Base-by-base conservation (phyloP, 2,329 filamentous ascomycete genomes). In the Daldinia eschscholtzii region DNA sequence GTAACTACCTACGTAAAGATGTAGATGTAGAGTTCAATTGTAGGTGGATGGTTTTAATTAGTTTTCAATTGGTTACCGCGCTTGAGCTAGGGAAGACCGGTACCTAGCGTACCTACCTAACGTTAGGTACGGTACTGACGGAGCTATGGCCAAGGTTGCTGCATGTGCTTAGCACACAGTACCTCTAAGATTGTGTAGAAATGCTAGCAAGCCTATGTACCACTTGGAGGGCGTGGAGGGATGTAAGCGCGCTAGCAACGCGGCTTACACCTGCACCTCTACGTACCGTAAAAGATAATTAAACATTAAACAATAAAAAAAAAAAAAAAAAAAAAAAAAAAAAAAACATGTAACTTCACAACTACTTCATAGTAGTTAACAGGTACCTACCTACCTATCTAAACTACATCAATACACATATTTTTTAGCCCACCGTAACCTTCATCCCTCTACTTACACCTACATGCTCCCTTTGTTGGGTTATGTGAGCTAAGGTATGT, bases 131-230 rank as follows among this genome's bases (percentile, higher is more conserved):
- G 42, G 18, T 44, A 28, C 12, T 42, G 13, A 28, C 20, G 61
- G 35, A 57, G 61, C 61, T 64, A 64, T 58, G 61, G 48, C 44
- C 7, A 7, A 57, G 23, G 46, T 35, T 57, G 18, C 13, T n/a
- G 35, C 35, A 26, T 20, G n/a, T 53, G 23, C 30, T 0, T 37
- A 37, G 50, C 30, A 56, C 37, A 33, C 30, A 33, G 4, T 67
- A 61, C 12, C 4, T 39, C 12, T 55, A 37, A 28, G 15, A 23
- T 2, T 13, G 30, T 18, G 50, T 55, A 55, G 3, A 55, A 13
- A 46, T 46, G 18, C 20, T 46, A 46, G 20, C 20, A 46, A 46
- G 20, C 13, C 10, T 6, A 20, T 55, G 20, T 35, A 35, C 20
- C 20, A 7, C n/a, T 23, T 6, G 44, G 23, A 23, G 20, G 10